Conservation (phyloP, 805 yeast genomes). For the Ogataea allantospora region DNA sequence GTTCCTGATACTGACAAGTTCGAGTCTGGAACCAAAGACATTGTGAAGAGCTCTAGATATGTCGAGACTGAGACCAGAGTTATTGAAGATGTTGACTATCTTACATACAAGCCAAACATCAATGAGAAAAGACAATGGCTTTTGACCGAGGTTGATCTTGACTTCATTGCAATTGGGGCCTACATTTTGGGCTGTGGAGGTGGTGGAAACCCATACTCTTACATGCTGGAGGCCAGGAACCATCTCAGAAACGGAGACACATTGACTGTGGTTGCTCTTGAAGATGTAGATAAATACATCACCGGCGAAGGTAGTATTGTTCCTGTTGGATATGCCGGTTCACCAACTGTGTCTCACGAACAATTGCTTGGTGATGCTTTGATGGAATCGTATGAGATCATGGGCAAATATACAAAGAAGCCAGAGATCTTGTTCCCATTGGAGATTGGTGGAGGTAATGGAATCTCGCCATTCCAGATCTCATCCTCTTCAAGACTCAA, state of each 20-base stretch:
- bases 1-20: conserved; percentile 1
- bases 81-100: conserved; percentile 26
- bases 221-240: conserved; percentile 36
- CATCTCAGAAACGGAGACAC: conserved; percentile 35
- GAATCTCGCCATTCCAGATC: conserved; percentile 32
- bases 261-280: conserved; percentile 36
- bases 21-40: conserved; percentile 12
- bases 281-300: conserved; percentile 29
- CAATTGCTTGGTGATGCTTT: conserved; percentile 41
- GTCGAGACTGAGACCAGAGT: conserved; percentile 15
- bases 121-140: conserved; percentile 37
- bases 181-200: conserved; percentile 51
- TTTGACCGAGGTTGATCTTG: conserved; percentile 41
- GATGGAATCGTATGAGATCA: conserved; percentile 29
- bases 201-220: conserved; percentile 48
- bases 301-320: conserved; percentile 31
- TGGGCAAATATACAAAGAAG: conserved; percentile 29
- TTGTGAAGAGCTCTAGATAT: conserved; percentile 14
- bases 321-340: conserved; percentile 41
- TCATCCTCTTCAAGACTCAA: conserved; percentile 22
- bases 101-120: conserved; percentile 33
- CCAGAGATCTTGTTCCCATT: conserved; percentile 38
- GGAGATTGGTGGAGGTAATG: conserved; percentile 48
- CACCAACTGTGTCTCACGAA: conserved; percentile 48
- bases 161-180: conserved; percentile 42